Percentiles rank a stretch among this genome's conserved stretches.
Evolutionary conservation across 805 yeast species (phyloP).

Genomic region (Candida broadrunensis): DNA sequence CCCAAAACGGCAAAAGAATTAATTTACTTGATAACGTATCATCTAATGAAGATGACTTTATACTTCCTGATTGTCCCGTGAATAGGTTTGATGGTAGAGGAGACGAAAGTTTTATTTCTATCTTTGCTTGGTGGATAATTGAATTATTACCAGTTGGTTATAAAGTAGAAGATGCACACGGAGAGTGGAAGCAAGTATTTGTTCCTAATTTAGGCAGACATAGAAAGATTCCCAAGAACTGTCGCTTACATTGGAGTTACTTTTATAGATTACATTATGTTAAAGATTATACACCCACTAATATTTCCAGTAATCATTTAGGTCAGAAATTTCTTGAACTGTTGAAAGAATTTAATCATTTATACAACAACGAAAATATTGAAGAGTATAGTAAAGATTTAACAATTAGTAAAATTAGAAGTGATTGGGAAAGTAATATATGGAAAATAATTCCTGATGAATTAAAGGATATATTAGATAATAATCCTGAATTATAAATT

Average conservation of each 20-base stretch:
- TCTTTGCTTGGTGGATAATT: slow-evolving; percentile 57
- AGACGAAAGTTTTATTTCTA: slow-evolving; percentile 14
- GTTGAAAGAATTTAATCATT: slow-evolving; percentile 10
- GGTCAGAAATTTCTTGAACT: slow-evolving; percentile 18
- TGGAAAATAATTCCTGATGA: slow-evolving; percentile 37
- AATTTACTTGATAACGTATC: not conserved
- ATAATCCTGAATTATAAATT: slow-evolving; percentile 7
- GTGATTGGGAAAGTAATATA: slow-evolving; percentile 12
- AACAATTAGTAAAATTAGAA: slow-evolving; percentile 13
- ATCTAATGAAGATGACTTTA: not conserved
- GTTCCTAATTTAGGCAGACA: slow-evolving; percentile 56
- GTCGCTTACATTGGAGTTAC: slow-evolving; percentile 62
- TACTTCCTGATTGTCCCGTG: slow-evolving; percentile 11
- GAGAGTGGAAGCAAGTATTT: slow-evolving; percentile 49
- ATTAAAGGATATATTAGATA: slow-evolving; percentile 13
- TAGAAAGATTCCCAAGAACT: slow-evolving; percentile 47
- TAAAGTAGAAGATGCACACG: slow-evolving; percentile 43
- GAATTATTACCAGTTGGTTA: slow-evolving; percentile 61
- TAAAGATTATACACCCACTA: slow-evolving; percentile 41
- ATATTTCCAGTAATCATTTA: slow-evolving; percentile 14
- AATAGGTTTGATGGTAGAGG: slow-evolving; percentile 39
- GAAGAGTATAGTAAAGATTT: slow-evolving; percentile 10
- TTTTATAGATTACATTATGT: slow-evolving; percentile 51
- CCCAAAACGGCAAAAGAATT: not conserved
- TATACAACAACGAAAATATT: slow-evolving; percentile 6